Conservation (phyloP, 257 asterid species). For the Lycium ferocissimum region DNA sequence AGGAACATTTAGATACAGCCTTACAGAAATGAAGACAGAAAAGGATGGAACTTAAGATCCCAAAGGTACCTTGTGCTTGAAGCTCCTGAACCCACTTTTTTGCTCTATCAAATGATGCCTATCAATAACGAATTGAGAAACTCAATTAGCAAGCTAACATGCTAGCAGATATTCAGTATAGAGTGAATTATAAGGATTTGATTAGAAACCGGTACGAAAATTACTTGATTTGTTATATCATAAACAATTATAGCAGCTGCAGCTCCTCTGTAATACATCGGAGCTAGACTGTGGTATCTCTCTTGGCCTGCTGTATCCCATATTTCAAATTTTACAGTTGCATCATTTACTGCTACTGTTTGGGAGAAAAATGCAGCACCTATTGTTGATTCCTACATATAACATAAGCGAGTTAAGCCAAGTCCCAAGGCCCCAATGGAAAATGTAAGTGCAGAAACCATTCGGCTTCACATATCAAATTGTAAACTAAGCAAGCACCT, state of each 20-base stretch:
- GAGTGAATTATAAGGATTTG: background rate
- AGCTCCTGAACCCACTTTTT: constrained; percentile 94
- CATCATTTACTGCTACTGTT: constrained; percentile 81
- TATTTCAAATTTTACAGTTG: constrained; percentile 84
- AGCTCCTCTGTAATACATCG: constrained; percentile 93
- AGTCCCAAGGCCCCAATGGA: constrained; percentile 26
- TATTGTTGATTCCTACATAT: constrained; percentile 76
- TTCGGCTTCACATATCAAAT: background rate
- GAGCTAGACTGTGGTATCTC: constrained; percentile 92
- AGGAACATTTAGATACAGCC: background rate
- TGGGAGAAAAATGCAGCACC: constrained; percentile 94
- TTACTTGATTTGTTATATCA: constrained; percentile 78
- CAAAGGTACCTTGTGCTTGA: constrained; percentile 78
- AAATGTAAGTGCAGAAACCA: background rate
- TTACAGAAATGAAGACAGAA: background rate
- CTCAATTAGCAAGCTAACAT: background rate
- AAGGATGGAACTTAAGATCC: constrained; percentile 5
- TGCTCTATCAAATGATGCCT: constrained; percentile 88
- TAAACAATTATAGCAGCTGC: constrained; percentile 87
- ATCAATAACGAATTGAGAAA: constrained; percentile 25
- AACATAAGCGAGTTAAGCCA: constrained; percentile 35
- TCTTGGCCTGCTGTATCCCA: constrained; percentile 98
- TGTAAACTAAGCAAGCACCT: constrained; percentile 26
- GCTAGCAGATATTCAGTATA: background rate
- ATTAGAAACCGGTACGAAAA: background rate